These are phyloP conservation scores for Venturia nashicola DNA, from an alignment of 2,329 filamentous ascomycete genomes.

Conservation along the genomic window DNA sequence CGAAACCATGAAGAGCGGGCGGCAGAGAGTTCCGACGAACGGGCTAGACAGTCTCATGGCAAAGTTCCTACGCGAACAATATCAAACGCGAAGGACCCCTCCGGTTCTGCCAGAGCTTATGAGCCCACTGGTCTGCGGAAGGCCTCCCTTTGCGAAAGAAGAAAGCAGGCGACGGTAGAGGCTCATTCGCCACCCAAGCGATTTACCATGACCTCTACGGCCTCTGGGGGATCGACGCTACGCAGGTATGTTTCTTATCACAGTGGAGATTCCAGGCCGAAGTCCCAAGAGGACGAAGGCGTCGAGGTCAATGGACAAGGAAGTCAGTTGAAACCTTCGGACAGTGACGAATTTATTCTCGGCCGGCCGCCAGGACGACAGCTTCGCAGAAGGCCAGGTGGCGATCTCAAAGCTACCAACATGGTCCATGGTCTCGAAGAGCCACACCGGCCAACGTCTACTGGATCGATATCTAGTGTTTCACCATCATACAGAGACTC, in stretches of 20 bases:
- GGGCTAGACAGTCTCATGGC: background rate
- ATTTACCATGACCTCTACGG: background rate
- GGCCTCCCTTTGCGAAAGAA: background rate
- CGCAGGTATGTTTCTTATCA: conserved; percentile 42
- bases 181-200: background rate
- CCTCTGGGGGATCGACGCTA: conserved; percentile 1
- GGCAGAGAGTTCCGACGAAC: background rate
- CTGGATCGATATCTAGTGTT: conserved; percentile 30
- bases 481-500: conserved; percentile 30
- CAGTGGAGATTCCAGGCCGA: conserved; percentile 39
- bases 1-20: background rate
- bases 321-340: background rate
- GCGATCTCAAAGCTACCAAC: conserved; percentile 33
- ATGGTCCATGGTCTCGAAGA: conserved; percentile 34
- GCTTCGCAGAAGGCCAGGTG: conserved; percentile 35
- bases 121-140: conserved; percentile 4
- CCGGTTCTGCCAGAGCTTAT: background rate
- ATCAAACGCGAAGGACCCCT: background rate
- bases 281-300: background rate
- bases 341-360: conserved; percentile 9
- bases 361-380: conserved; percentile 15
- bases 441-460: conserved; percentile 31
- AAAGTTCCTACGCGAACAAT: background rate
- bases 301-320: background rate
- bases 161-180: background rate